Conservation (phyloP, 2,329 filamentous ascomycete genomes). For the Hirsutella thompsonii region DNA sequence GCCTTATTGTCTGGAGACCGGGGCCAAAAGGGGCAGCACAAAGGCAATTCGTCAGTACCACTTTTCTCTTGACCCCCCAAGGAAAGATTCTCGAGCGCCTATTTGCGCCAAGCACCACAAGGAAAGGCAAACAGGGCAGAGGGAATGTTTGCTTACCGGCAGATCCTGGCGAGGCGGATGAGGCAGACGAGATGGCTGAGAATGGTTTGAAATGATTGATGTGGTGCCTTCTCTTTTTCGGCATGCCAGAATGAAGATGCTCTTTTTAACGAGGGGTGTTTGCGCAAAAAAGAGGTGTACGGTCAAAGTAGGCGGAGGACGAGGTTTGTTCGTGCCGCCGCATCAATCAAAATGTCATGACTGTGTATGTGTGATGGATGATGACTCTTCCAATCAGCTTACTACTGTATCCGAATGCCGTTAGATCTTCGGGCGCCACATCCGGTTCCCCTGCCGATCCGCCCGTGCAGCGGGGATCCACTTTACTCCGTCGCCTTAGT, state of each 20-base stretch:
- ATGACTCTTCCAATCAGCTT: conserved; percentile 1
- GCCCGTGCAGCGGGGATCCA: not conserved
- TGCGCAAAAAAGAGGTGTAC: too few species aligned
- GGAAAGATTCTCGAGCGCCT: too few species aligned
- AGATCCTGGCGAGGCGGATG: conserved; percentile 13
- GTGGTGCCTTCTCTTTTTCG: conserved; percentile 50
- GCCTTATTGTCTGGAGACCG: conserved; percentile 10
- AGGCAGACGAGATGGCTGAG: conserved; percentile 35
- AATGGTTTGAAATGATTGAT: conserved; percentile 44
- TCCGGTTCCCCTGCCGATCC: not conserved
- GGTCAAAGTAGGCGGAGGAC: too few species aligned
- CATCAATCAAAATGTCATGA: not conserved
- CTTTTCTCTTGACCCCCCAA: too few species aligned
- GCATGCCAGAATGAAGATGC: conserved; percentile 36
- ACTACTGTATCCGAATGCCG: not conserved
- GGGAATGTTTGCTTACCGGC: conserved; percentile 11
- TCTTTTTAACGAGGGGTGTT: not conserved
- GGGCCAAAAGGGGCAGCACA: not conserved
- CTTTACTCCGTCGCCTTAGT: too few species aligned
- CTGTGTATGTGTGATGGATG: too few species aligned
- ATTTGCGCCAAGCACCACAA: too few species aligned
- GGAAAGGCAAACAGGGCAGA: too few species aligned
- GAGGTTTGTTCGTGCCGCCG: too few species aligned
- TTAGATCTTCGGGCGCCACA: conserved; percentile 1
- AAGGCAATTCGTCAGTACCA: too few species aligned